Evolutionary conservation across 2,329 filamentous ascomycete species (phyloP).

Genomic region (Xylariaceae sp.): DNA sequence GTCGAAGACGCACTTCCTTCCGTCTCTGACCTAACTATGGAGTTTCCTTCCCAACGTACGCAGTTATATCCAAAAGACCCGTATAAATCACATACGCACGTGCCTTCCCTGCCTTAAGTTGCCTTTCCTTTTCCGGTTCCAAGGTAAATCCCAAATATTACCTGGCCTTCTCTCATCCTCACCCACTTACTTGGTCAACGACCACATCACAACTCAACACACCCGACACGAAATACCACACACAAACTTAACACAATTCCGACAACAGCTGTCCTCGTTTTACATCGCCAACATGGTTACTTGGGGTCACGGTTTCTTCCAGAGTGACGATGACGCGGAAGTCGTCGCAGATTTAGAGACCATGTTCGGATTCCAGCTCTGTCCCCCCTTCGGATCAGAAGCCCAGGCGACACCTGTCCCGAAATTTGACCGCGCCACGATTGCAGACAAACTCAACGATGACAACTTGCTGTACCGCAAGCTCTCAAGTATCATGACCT

Average conservation of each 20-base stretch:
- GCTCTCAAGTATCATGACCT: constrained; percentile 17
- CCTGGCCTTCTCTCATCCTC: too few species aligned
- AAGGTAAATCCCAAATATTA: too few species aligned
- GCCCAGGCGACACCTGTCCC: background rate
- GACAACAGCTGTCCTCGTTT: background rate
- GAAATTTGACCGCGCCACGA: background rate
- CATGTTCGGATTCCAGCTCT: constrained; percentile 17
- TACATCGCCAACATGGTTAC: constrained; percentile 13
- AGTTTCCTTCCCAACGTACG: background rate
- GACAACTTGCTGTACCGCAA: constrained; percentile 14
- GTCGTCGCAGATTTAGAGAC: constrained; percentile 17
- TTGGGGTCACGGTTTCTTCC: constrained; percentile 23
- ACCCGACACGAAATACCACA: too few species aligned
- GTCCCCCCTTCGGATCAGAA: constrained; percentile 5
- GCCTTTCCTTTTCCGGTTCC: too few species aligned
- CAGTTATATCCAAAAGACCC: too few species aligned
- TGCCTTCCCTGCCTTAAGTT: too few species aligned
- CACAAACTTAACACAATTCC: background rate
- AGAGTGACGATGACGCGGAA: constrained; percentile 21
- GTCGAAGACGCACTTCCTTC: background rate
- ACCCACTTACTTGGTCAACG: background rate
- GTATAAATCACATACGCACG: too few species aligned
- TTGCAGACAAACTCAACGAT: constrained; percentile 17
- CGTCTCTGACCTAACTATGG: background rate
- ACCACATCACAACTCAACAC: background rate